These are phyloP conservation scores for sunflower (Helianthus annuus) DNA, from an alignment of 129 eudicot genomes.

Conservation along the genomic window DNA sequence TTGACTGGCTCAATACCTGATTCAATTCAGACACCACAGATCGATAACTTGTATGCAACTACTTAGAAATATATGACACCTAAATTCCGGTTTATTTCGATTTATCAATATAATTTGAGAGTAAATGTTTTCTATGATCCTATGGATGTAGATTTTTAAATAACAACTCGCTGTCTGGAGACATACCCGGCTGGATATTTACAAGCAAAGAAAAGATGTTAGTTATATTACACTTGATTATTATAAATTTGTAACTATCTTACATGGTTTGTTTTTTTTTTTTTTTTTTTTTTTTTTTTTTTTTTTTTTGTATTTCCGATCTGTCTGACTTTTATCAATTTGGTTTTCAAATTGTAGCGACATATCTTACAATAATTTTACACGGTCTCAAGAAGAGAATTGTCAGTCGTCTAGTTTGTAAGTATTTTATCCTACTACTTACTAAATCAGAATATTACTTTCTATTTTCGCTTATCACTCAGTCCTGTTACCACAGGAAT, in stretches of 20 bases:
- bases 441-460: neutral
- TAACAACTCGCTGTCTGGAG: constrained; percentile 66
- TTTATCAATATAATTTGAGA: neutral
- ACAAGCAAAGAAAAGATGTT: constrained; percentile 38
- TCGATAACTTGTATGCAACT: constrained; percentile 51
- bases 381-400: constrained; percentile 23
- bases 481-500: constrained; percentile 50
- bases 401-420: constrained; percentile 63
- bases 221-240: constrained; percentile 20
- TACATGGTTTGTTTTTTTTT: no score
- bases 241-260: neutral
- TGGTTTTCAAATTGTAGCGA: constrained; percentile 44
- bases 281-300: no score
- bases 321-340: neutral
- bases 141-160: constrained; percentile 52
- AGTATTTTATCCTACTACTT: constrained; percentile 13
- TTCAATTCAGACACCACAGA: constrained; percentile 13
- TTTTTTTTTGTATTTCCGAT: neutral
- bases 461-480: constrained; percentile 12
- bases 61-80: constrained; percentile 4
- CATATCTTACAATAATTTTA: constrained; percentile 74
- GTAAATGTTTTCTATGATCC: neutral
- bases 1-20: constrained; percentile 55
- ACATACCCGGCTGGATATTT: constrained; percentile 48
- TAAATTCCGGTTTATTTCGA: constrained; percentile 3